A percentile compares a stretch with the other conserved stretches of the same genome.
phyloP scores from a whole-genome alignment of 2,329 filamentous ascomycete species.

The Ilyonectria robusta region DNA sequence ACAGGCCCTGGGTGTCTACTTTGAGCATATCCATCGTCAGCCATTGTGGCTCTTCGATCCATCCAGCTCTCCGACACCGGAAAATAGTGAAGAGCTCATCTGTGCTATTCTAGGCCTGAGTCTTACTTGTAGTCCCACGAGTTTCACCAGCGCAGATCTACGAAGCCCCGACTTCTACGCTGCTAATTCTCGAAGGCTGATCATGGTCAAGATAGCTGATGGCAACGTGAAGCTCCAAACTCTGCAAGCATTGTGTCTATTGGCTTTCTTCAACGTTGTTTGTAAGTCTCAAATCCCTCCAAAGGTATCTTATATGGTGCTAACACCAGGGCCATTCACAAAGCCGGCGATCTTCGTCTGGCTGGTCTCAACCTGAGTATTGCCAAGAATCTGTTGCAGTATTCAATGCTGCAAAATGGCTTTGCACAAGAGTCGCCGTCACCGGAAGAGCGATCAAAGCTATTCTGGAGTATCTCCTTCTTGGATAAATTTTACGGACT shows the following conservation, averaged over 20 bases:
- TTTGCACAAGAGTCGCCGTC: background rate
- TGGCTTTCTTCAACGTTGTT: conserved; percentile 29
- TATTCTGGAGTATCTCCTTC: conserved; percentile 30
- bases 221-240: conserved; percentile 16
- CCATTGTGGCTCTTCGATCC: conserved; percentile 33
- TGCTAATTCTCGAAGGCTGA: conserved; percentile 5
- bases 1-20: conserved; percentile 29
- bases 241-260: conserved; percentile 20
- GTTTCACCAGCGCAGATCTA: background rate
- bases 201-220: conserved; percentile 32
- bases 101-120: conserved; percentile 24
- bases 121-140: background rate
- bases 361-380: conserved; percentile 34
- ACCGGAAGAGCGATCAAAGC: background rate
- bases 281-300: background rate
- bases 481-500: conserved; percentile 11
- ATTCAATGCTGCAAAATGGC: background rate
- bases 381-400: conserved; percentile 21
- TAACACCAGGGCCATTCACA: background rate
- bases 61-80: background rate
- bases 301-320: rapidly evolving
- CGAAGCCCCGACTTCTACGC: conserved; percentile 16
- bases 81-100: conserved; percentile 15
- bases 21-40: conserved; percentile 31
- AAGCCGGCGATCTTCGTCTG: conserved; percentile 22